Conservation (phyloP, 108 stramenopile genomes). For the Cyclostephanos invisitatus region DNA sequence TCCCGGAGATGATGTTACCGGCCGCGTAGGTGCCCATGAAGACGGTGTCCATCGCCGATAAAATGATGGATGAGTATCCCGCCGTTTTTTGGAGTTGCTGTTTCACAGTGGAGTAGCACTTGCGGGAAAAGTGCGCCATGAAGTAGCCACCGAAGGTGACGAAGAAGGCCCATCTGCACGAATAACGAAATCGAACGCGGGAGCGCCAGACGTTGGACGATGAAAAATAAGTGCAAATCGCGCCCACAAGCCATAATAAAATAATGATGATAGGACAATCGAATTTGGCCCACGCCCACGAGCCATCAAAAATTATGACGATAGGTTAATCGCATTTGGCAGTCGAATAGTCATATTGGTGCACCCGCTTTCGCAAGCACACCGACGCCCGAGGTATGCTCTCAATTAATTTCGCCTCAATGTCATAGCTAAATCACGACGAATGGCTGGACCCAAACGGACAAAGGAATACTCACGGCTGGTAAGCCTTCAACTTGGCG, state of each 20-base stretch:
- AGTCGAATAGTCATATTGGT: slow-evolving; percentile 3
- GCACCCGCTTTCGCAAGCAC: background rate
- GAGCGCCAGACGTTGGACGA: slow-evolving; percentile 3
- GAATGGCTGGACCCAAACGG: background rate
- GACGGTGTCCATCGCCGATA: slow-evolving; percentile 92
- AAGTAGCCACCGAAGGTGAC: slow-evolving; percentile 95
- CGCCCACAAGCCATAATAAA: background rate
- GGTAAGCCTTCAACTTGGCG: slow-evolving; percentile 79
- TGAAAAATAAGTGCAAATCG: slow-evolving; percentile 2
- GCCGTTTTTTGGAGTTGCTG: slow-evolving; percentile 74
- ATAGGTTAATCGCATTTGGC: background rate
- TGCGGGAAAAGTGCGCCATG: slow-evolving; percentile 94
- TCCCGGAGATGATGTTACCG: slow-evolving; percentile 92
- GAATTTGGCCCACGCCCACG: background rate
- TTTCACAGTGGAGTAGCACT: slow-evolving; percentile 97
- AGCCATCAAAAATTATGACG: background rate
- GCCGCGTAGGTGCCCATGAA: slow-evolving; percentile 97
- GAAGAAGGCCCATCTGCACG: slow-evolving; percentile 86
- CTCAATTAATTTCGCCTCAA: slow-evolving; percentile 2
- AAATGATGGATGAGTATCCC: slow-evolving; percentile 72
- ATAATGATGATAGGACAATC: background rate
- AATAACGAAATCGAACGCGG: slow-evolving; percentile 3
- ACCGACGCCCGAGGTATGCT: background rate
- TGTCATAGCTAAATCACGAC: background rate
- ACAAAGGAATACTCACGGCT: slow-evolving; percentile 62